These are phyloP conservation scores for Ogataea trehaloabstinens DNA, from an alignment of 805 yeast genomes.

Conservation along the genomic window DNA sequence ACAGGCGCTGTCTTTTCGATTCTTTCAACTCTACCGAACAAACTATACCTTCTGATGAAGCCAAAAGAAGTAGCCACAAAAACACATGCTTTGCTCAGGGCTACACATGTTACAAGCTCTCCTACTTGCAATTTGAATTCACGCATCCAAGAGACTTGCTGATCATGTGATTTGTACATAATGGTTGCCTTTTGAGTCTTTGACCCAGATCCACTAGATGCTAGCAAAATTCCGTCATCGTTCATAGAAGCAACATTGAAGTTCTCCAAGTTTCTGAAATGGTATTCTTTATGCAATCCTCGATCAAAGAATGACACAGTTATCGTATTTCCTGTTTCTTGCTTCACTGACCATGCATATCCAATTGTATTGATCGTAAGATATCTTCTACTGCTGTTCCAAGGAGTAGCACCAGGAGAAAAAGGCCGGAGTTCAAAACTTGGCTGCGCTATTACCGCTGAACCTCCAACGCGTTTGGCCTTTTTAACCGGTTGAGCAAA, in stretches of 20 bases:
- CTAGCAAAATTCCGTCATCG: slow-evolving; percentile 64
- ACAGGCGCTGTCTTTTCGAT: slow-evolving; percentile 73
- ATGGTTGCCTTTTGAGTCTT: slow-evolving; percentile 30
- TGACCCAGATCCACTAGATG: slow-evolving; percentile 34
- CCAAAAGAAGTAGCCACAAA: slow-evolving; percentile 78
- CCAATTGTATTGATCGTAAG: slow-evolving; percentile 80
- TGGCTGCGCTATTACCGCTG: slow-evolving; percentile 5
- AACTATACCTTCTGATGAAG: slow-evolving; percentile 64
- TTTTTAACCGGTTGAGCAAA: slow-evolving; percentile 5
- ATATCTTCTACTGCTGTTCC: slow-evolving; percentile 67
- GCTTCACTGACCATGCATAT: slow-evolving; percentile 73
- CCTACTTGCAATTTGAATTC: slow-evolving; percentile 35
- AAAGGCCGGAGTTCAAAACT: slow-evolving; percentile 53
- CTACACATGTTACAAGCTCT: slow-evolving; percentile 66
- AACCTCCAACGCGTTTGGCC: slow-evolving; percentile 8
- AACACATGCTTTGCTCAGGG: slow-evolving; percentile 60
- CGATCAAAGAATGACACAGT: slow-evolving; percentile 87
- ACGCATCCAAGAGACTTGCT: slow-evolving; percentile 70
- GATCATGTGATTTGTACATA: slow-evolving; percentile 68
- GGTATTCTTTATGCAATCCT: slow-evolving; percentile 72
- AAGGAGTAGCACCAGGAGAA: slow-evolving; percentile 89
- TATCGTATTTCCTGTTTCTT: slow-evolving; percentile 60
- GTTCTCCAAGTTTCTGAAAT: slow-evolving; percentile 71
- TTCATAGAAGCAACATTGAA: slow-evolving; percentile 77
- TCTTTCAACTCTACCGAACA: slow-evolving; percentile 69